phyloP scores from a whole-genome alignment of 2,329 filamentous ascomycete genomes.

The Pleoardoris graminearum region DNA sequence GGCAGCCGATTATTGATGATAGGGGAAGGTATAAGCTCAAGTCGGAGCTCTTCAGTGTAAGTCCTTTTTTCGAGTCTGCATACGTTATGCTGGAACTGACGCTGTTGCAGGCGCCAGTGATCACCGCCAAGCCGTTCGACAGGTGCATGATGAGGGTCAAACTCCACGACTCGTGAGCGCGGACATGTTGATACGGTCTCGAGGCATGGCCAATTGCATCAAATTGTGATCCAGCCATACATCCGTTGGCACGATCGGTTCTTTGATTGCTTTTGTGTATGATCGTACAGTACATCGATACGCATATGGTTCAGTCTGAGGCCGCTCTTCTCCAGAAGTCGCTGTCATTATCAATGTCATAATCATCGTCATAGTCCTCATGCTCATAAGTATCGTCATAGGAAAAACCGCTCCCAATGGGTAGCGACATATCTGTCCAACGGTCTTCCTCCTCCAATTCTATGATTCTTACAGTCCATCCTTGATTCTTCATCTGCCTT shows the following conservation, averaged over 20 bases:
- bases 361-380: neutral
- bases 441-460: neutral
- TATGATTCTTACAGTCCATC: too few species aligned
- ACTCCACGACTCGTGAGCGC: slow-evolving; percentile 2
- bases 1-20: slow-evolving; percentile 27
- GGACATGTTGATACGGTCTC: neutral
- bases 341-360: neutral
- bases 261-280: neutral
- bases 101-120: slow-evolving; percentile 28
- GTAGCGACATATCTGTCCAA: neutral
- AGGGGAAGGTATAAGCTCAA: slow-evolving; percentile 36
- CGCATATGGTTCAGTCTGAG: neutral
- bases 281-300: too few species aligned
- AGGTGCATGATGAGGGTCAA: slow-evolving; percentile 36
- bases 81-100: slow-evolving; percentile 10
- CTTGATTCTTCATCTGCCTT: too few species aligned
- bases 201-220: neutral
- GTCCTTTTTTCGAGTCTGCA: slow-evolving; percentile 9
- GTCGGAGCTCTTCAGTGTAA: slow-evolving; percentile 40
- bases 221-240: too few species aligned
- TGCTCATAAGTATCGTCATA: too few species aligned
- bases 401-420: too few species aligned
- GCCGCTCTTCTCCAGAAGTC: neutral
- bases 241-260: too few species aligned
- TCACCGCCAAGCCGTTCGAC: slow-evolving; percentile 40